phyloP scores from a whole-genome alignment of 2,329 filamentous ascomycete species.

The Pseudogymnoascus sp. region DNA sequence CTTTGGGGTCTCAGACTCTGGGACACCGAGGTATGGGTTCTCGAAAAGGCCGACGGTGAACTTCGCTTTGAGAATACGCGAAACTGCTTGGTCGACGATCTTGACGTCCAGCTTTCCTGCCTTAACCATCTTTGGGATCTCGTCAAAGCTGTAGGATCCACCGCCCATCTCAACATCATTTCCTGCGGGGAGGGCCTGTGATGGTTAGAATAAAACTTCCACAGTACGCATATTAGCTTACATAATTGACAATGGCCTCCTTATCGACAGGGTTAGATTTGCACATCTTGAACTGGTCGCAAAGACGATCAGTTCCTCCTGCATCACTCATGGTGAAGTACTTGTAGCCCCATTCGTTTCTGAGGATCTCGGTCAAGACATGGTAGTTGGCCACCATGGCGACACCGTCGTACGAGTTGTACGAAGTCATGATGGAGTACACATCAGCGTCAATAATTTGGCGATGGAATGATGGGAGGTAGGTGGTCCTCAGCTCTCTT shows the following conservation, averaged over 20 bases:
- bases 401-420: constrained; percentile 67
- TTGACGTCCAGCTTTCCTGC: constrained; percentile 52
- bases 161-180: constrained; percentile 73
- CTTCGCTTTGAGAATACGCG: constrained; percentile 58
- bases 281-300: constrained; percentile 58
- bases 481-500: constrained; percentile 47
- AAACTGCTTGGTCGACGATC: constrained; percentile 59
- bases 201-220: not conserved
- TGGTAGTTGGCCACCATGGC: constrained; percentile 60
- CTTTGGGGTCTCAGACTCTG: constrained; percentile 46
- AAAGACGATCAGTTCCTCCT: constrained; percentile 63
- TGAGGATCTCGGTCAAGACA: constrained; percentile 59
- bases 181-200: constrained; percentile 54
- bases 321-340: constrained; percentile 61
- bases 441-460: constrained; percentile 64
- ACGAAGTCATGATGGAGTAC: constrained; percentile 65
- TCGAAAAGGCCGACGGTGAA: constrained; percentile 67
- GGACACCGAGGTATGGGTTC: constrained; percentile 55
- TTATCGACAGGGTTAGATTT: constrained; percentile 52
- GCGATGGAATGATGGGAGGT: constrained; percentile 56
- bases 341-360: constrained; percentile 66
- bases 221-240: constrained; percentile 22
- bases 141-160: constrained; percentile 62
- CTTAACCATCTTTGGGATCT: constrained; percentile 57
- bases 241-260: constrained; percentile 55